Evolutionary conservation across 495 filamentous ascomycete genomes (phyloP).

Genomic region (Penicillium fimorum): DNA sequence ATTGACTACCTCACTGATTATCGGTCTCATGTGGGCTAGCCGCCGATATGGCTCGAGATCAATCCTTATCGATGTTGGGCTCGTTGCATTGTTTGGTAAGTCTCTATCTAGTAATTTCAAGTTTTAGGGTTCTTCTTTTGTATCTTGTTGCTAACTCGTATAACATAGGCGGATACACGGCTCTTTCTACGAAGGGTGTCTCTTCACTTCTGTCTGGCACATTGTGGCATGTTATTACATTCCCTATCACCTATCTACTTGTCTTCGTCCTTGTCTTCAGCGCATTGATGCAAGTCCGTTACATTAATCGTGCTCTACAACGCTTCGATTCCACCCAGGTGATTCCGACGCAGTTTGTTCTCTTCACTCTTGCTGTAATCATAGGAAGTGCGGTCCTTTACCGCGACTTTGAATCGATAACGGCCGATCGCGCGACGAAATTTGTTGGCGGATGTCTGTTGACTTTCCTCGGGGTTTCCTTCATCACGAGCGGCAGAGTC

Average conservation of each 20-base stretch:
- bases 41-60: conserved; percentile 73
- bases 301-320: conserved; percentile 91
- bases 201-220: conserved; percentile 90
- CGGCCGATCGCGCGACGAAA: conserved; percentile 64
- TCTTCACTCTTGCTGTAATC: conserved; percentile 94
- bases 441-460: conserved; percentile 86
- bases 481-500: conserved; percentile 72
- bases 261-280: conserved; percentile 73
- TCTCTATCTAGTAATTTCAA: conserved; percentile 12
- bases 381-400: conserved; percentile 90
- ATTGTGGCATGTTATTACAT: conserved; percentile 81
- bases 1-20: conserved; percentile 69
- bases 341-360: conserved; percentile 93
- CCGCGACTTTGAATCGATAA: conserved; percentile 85
- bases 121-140: background rate
- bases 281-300: conserved; percentile 92
- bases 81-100: conserved; percentile 89
- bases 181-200: conserved; percentile 91
- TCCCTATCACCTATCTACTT: conserved; percentile 85
- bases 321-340: conserved; percentile 96
- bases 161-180: conserved; percentile 83
- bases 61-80: conserved; percentile 90
- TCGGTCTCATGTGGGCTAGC: conserved; percentile 76
- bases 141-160: conserved; percentile 26
- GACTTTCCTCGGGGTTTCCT: conserved; percentile 91